Conservation (phyloP, 164 flowering plant species). For the Taxillus chinensis region DNA sequence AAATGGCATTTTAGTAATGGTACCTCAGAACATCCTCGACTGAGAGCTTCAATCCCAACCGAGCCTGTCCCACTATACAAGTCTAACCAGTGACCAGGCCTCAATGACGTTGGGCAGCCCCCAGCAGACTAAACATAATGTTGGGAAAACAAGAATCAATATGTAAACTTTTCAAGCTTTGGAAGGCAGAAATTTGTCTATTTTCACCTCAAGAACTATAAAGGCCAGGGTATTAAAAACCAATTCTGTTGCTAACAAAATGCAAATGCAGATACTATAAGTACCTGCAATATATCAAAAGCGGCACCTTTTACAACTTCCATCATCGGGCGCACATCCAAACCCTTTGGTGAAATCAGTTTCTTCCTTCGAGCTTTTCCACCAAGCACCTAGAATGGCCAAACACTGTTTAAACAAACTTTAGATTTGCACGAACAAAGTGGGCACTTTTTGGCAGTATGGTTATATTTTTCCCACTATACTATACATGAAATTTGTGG, state of each 20-base stretch:
- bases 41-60: constrained; percentile 96
- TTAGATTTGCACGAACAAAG: no score
- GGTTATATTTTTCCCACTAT: no score
- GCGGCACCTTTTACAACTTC: constrained; percentile 96
- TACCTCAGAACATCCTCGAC: constrained; percentile 98
- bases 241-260: background rate
- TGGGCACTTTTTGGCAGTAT: no score
- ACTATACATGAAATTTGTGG: no score
- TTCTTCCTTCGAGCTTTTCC: constrained; percentile 84
- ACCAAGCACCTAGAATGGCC: constrained; percentile 53
- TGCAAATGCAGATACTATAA: background rate
- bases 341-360: constrained; percentile 79
- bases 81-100: constrained; percentile 97
- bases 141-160: background rate
- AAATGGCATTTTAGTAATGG: background rate
- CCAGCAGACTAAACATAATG: constrained; percentile 60
- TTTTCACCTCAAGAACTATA: background rate
- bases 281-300: constrained; percentile 83
- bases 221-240: background rate
- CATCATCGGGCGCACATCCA: constrained; percentile 99
- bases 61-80: constrained; percentile 97
- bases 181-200: background rate
- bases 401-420: background rate
- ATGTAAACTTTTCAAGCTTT: background rate
- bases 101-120: constrained; percentile 75